phyloP scores from a whole-genome alignment of 305 asterid species.

The Solanum hybrid region DNA sequence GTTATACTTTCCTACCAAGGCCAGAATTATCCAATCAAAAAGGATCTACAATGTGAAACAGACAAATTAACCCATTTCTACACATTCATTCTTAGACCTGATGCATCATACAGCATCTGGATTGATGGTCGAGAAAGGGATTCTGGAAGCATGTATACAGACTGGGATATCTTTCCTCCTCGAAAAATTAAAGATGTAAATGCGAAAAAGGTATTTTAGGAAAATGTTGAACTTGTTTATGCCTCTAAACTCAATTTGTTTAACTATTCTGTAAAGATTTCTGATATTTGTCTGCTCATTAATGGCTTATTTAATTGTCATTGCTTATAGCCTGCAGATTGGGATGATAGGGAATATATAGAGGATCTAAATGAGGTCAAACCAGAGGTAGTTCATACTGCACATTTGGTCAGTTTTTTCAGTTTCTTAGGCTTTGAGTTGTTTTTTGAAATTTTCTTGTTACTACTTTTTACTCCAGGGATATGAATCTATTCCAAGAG shows the following conservation, averaged over 20 bases:
- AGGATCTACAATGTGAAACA: conserved; percentile 92
- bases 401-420: neutral
- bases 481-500: conserved; percentile 88
- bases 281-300: neutral
- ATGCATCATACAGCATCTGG: conserved; percentile 69
- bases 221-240: neutral
- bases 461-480: conserved; percentile 43
- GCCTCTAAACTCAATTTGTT: neutral
- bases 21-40: conserved; percentile 90
- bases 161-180: conserved; percentile 98
- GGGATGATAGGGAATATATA: conserved; percentile 95
- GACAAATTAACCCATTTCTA: conserved; percentile 94
- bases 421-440: neutral
- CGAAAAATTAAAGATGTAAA: conserved; percentile 71
- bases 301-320: neutral
- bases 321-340: conserved; percentile 77
- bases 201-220: conserved; percentile 65
- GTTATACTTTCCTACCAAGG: conserved; percentile 89
- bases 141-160: conserved; percentile 93
- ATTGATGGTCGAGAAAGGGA: conserved; percentile 96
- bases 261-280: neutral
- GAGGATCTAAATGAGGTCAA: conserved; percentile 69
- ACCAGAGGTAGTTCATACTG: conserved; percentile 55
- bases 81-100: conserved; percentile 88
- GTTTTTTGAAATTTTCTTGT: neutral